Evolutionary conservation across 139 green algal species (phyloP).

Genomic region (Astrephomene gubernaculifera): DNA sequence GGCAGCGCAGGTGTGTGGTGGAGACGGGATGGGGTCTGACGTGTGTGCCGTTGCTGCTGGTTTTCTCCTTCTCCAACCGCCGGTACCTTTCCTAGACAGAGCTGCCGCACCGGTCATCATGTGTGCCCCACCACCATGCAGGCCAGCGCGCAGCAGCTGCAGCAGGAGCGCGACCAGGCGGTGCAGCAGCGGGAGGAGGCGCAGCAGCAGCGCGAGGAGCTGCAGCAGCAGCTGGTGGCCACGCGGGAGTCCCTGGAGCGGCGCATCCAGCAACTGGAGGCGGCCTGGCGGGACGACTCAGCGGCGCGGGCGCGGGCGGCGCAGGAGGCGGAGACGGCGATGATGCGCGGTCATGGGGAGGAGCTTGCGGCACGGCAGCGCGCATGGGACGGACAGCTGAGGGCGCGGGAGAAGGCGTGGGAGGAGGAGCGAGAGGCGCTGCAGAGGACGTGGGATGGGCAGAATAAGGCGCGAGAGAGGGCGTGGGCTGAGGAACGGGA

Average conservation of each 20-base stretch:
- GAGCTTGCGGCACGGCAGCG: too few species aligned
- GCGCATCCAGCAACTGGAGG: constrained; percentile 23
- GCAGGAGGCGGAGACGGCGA: neutral
- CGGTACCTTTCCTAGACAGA: too few species aligned
- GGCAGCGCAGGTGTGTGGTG: constrained; percentile 11
- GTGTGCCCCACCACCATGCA: neutral
- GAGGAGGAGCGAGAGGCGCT: neutral
- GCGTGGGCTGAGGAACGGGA: constrained; percentile 28
- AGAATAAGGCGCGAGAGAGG: neutral
- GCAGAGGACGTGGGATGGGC: neutral
- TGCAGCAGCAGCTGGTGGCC: constrained; percentile 21
- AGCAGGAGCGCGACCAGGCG: constrained; percentile 33
- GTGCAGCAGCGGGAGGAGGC: constrained; percentile 33
- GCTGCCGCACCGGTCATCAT: too few species aligned
- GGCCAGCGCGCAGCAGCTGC: neutral
- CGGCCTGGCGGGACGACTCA: constrained; percentile 1
- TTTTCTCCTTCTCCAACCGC: too few species aligned
- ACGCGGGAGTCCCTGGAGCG: constrained; percentile 11
- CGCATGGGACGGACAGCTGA: too few species aligned
- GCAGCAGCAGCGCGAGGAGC: constrained; percentile 33
- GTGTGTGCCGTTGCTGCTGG: too few species aligned
- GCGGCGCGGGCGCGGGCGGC: neutral
- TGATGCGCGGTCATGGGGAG: neutral
- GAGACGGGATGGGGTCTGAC: too few species aligned
- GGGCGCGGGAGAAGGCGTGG: neutral